These are phyloP conservation scores for Verticillium nubilum DNA, from an alignment of 2,329 filamentous ascomycete species.

Conservation along the genomic window DNA sequence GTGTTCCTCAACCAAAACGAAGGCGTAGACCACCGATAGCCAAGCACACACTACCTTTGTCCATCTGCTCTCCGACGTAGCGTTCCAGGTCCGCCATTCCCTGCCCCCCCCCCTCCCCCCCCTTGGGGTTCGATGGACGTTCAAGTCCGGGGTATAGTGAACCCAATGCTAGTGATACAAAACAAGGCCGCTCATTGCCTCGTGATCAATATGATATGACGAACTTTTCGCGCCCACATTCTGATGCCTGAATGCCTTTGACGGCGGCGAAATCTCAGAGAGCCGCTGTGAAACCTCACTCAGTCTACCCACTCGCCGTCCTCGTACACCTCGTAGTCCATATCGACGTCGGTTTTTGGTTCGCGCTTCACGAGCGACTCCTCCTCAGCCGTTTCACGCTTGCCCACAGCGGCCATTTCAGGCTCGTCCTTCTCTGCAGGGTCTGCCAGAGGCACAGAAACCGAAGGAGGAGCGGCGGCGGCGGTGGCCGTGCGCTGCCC, in stretches of 20 bases:
- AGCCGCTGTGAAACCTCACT: no score
- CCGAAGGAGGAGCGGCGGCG: conserved; percentile 5
- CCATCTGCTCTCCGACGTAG: not conserved
- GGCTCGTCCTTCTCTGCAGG: not conserved
- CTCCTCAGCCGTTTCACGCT: conserved; percentile 8
- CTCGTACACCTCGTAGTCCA: conserved; percentile 50
- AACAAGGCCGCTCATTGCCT: not conserved
- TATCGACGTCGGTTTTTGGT: conserved; percentile 23
- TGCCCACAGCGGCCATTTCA: conserved; percentile 3
- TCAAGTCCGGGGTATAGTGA: not conserved
- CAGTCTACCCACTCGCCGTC: conserved; percentile 38
- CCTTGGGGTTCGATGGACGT: not conserved
- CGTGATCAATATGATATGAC: not conserved
- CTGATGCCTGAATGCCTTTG: no score
- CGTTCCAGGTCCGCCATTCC: not conserved
- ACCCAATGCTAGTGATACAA: not conserved
- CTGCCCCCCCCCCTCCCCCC: not conserved
- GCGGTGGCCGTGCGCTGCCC: conserved; percentile 17
- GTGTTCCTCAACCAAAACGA: no score
- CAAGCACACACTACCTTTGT: not conserved
- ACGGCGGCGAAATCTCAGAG: no score
- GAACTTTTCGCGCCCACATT: conserved; percentile 4
- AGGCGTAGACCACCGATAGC: not conserved
- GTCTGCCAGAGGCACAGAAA: not conserved
- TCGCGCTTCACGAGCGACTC: conserved; percentile 12